A percentile compares a stretch with the other conserved stretches of the same genome.
Conservation (phyloP, 768 basidiomycete genomes). For the Boletus eberwhitei region DNA sequence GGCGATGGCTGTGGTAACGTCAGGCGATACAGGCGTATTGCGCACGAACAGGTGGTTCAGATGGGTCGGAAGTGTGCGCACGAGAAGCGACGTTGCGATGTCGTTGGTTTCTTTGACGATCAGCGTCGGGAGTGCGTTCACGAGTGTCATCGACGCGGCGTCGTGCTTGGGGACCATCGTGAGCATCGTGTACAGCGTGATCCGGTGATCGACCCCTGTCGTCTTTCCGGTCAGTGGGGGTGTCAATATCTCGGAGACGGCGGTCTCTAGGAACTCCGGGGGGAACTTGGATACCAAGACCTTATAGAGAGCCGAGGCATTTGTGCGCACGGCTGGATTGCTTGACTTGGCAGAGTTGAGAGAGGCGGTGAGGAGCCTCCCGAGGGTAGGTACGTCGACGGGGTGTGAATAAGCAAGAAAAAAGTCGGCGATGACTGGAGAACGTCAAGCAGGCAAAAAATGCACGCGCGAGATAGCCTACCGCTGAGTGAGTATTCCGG, state of each 20-base stretch:
- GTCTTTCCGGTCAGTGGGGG: conserved; percentile 85
- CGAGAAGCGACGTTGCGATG: conserved; percentile 51
- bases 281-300: conserved; percentile 35
- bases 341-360: conserved; percentile 74
- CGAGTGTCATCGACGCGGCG: conserved; percentile 43
- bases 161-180: conserved; percentile 47
- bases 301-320: conserved; percentile 58
- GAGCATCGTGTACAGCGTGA: conserved; percentile 79
- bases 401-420: conserved; percentile 51
- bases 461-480: conserved; percentile 29
- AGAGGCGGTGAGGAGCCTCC: conserved; percentile 52
- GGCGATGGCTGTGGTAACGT: conserved; percentile 47
- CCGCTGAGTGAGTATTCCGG: conserved; percentile 74
- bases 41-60: conserved; percentile 49
- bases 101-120: conserved; percentile 81
- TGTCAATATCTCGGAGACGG: conserved; percentile 64
- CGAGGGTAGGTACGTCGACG: conserved; percentile 47
- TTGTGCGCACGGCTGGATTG: conserved; percentile 56
- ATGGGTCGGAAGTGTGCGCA: conserved; percentile 55
- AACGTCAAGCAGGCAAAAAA: not conserved
- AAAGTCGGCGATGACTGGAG: conserved; percentile 55
- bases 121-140: conserved; percentile 39
- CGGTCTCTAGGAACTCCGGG: conserved; percentile 39
- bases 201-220: conserved; percentile 80
- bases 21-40: conserved; percentile 40